phyloP scores from a whole-genome alignment of 2,329 filamentous ascomycete genomes.

The Raffaelea deltoideospora region DNA sequence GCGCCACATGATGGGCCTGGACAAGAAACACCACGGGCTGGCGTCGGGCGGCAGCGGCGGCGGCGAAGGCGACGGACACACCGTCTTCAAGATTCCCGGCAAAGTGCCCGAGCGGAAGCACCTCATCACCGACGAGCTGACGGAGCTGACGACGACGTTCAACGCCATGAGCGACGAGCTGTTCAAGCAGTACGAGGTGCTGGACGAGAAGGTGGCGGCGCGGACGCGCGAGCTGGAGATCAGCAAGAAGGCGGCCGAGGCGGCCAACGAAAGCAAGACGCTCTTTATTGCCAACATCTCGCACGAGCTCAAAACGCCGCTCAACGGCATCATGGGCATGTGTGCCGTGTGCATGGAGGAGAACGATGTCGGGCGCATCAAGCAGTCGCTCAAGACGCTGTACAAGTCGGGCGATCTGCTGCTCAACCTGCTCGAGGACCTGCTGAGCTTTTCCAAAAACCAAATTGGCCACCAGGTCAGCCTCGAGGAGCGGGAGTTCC shows the following conservation, averaged over 20 bases:
- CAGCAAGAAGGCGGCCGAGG: constrained; percentile 82
- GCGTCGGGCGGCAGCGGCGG: constrained; percentile 12
- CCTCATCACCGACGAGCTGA: constrained; percentile 67
- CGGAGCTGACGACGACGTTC: constrained; percentile 70
- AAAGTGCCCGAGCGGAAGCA: constrained; percentile 66
- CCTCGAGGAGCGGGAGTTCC: constrained; percentile 74
- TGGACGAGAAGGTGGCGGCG: constrained; percentile 74
- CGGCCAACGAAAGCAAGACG: constrained; percentile 94
- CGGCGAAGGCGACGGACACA: constrained; percentile 26
- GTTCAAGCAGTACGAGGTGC: constrained; percentile 66
- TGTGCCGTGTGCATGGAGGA: constrained; percentile 88
- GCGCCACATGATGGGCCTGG: constrained; percentile 16
- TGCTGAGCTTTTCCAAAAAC: constrained; percentile 88
- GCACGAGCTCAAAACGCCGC: constrained; percentile 75
- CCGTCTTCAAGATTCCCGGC: constrained; percentile 67
- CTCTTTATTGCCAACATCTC: constrained; percentile 93
- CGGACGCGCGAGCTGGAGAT: constrained; percentile 73
- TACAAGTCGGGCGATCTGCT: constrained; percentile 81
- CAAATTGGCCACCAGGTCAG: constrained; percentile 75
- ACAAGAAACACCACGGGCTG: constrained; percentile 11
- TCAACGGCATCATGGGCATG: constrained; percentile 94
- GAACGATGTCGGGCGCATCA: constrained; percentile 61
- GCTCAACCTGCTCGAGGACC: constrained; percentile 73
- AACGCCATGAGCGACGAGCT: constrained; percentile 92
- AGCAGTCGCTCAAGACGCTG: constrained; percentile 71